These are phyloP conservation scores for Skeletonema menzelii DNA, from an alignment of 108 stramenopile genomes.

Conservation along the genomic window DNA sequence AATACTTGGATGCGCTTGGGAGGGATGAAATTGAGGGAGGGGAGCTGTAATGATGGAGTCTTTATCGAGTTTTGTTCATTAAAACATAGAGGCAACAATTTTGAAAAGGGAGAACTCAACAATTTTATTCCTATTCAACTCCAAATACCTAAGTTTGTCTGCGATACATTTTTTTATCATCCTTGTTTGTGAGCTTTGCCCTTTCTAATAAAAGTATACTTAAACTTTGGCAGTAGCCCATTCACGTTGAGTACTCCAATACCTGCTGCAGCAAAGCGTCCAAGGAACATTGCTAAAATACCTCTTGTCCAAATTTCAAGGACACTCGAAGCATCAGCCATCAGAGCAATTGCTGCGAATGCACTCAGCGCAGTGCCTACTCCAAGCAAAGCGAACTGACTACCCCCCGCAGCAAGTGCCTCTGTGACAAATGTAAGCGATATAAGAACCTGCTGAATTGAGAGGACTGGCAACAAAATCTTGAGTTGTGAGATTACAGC, in stretches of 20 bases:
- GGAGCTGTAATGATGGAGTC: neutral
- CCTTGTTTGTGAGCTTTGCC: neutral
- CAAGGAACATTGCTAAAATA: conserved; percentile 56
- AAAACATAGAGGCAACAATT: neutral
- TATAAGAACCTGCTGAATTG: conserved; percentile 59
- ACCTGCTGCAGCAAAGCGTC: conserved; percentile 47
- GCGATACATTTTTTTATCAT: neutral
- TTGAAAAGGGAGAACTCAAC: neutral
- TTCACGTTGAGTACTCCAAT: conserved; percentile 21
- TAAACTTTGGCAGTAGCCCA: neutral
- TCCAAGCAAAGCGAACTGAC: conserved; percentile 54
- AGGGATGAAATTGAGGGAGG: conserved; percentile 12
- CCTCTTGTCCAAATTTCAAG: conserved; percentile 57
- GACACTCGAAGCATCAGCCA: conserved; percentile 46
- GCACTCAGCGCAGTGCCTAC: conserved; percentile 50
- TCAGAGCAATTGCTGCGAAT: conserved; percentile 33
- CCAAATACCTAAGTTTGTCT: neutral
- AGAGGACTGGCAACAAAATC: conserved; percentile 51
- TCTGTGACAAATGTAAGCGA: conserved; percentile 53
- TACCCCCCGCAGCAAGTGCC: conserved; percentile 47
- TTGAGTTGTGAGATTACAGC: conserved; percentile 35
- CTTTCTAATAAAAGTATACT: neutral
- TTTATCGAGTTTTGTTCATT: too few species aligned
- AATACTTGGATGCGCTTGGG: conserved; percentile 34
- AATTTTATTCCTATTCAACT: neutral